A percentile compares a stretch with the other conserved stretches of the same genome.
These are phyloP conservation scores for Suillus subaureus DNA, from an alignment of 768 basidiomycete species.

Conservation along the genomic window DNA sequence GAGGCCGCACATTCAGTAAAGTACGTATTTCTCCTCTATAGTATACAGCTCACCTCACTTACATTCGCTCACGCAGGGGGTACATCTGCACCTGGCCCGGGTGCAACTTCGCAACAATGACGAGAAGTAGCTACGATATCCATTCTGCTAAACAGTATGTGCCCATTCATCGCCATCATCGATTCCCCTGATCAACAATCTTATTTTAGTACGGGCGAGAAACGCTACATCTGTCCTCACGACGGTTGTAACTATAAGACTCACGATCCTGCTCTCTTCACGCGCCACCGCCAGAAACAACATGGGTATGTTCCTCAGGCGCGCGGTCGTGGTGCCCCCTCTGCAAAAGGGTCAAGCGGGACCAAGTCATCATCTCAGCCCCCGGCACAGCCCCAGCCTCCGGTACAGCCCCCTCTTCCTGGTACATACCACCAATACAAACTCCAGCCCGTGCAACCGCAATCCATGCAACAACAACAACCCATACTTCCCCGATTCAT, in stretches of 20 bases:
- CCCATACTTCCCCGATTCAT: background rate
- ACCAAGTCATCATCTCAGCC: background rate
- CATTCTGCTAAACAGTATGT: conserved; percentile 25
- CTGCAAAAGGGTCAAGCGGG: background rate
- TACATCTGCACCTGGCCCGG: conserved; percentile 16
- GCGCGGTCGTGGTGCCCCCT: background rate
- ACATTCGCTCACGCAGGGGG: conserved; percentile 14
- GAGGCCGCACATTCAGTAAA: conserved; percentile 2
- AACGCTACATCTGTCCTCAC: conserved; percentile 8
- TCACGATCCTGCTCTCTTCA: conserved; percentile 25
- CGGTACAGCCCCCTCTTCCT: background rate
- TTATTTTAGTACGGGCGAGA: conserved; percentile 24
- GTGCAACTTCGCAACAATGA: conserved; percentile 19
- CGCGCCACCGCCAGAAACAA: conserved; percentile 25
- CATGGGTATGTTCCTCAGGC: conserved; percentile 24
- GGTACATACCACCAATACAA: background rate
- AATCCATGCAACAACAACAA: too few relatives aligned
- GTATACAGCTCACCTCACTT: background rate
- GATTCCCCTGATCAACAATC: background rate
- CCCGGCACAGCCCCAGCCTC: background rate
- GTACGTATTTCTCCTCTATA: background rate
- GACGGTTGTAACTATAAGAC: conserved; percentile 22
- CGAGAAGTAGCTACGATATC: conserved; percentile 22
- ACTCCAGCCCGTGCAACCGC: background rate
- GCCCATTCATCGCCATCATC: background rate